Evolutionary conservation across 1,139 yeast species (phyloP), one percentile per base, ranked within the genome.

Genomic region (Geotrichum australiense): DNA sequence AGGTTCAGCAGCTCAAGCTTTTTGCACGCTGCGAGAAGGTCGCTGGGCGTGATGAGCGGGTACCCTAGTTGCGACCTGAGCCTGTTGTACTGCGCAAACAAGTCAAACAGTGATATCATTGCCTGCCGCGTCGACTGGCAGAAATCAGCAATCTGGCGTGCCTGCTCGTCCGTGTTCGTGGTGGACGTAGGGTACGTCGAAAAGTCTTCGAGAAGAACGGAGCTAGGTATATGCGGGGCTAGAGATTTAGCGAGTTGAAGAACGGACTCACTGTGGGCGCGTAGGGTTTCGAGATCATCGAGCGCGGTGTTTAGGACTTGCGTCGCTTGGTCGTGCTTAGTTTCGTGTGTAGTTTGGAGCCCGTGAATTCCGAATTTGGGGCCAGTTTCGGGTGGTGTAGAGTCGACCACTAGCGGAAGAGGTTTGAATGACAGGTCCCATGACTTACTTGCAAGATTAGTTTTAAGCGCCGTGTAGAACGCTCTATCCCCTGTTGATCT

Each of bases 201-300:
- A 7, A 26, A 19, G 20, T 47, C 41, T 16, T 42, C 48, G 27
- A 55, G 59, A 6, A 58, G 45, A 28, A 51, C 51, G 21, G 19
- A 15, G 4, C 25, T 20, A 5, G 35, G 35, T 11, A 25, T 19
- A 15, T 31, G 35, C n/a, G 47, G 46, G 8, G 72, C 67, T 59
- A 76, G 70, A 34, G 74, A 63, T 38, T 70, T 66, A 20, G 80
- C 77, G 24, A 87, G 61, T 35, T 69, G 66, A 33, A 80, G 74
- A 38, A 89, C 71, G 44, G 87, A 94, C 52, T 77, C 77, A 1
- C 89, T 94, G 49, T 83, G 74, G 20, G 77, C 71, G 80, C 86
- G 80, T 39, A 89, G 65, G 35, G 81, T 80, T 48, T 81, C 81
- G 36, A 89, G 63, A 58, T 86, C 96, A 42, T 80, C 82, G 31